Conservation (phyloP, 1,284 basidiomycete species). For the Fomitopsis palustris region DNA sequence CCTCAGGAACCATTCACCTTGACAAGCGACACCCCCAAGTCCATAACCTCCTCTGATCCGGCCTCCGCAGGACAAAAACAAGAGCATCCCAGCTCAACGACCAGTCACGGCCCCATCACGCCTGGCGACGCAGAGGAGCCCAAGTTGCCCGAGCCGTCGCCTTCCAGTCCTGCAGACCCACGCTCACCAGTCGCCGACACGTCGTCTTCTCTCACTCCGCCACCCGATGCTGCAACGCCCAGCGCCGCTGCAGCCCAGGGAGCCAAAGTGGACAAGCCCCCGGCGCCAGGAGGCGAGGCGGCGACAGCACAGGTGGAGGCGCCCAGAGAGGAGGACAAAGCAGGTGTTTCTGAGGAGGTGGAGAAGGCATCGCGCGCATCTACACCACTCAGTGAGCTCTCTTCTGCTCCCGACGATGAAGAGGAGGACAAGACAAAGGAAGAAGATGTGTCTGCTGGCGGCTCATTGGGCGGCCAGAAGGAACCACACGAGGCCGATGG, state of each 20-base stretch:
- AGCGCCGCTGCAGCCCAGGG: slow-evolving; percentile 20
- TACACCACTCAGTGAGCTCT: slow-evolving; percentile 69
- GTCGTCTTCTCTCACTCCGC: slow-evolving; percentile 28
- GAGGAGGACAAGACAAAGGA: slow-evolving; percentile 11
- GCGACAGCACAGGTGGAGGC: slow-evolving; percentile 16
- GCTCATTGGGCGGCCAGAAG: background rate
- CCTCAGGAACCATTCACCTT: slow-evolving; percentile 24
- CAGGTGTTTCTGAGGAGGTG: slow-evolving; percentile 17
- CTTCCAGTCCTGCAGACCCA: slow-evolving; percentile 21
- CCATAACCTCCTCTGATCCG: slow-evolving; percentile 21
- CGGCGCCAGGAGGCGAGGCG: slow-evolving; percentile 6
- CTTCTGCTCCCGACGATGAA: slow-evolving; percentile 47
- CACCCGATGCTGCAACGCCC: slow-evolving; percentile 27
- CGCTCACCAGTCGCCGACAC: slow-evolving; percentile 24
- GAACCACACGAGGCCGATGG: background rate
- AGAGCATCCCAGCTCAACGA: slow-evolving; percentile 3
- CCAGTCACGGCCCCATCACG: slow-evolving; percentile 14
- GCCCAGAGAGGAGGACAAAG: slow-evolving; percentile 4
- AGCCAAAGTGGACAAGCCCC: slow-evolving; percentile 23
- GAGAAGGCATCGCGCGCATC: slow-evolving; percentile 45
- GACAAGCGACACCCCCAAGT: slow-evolving; percentile 23
- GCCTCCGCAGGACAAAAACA: slow-evolving; percentile 2
- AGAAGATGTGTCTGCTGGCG: slow-evolving; percentile 1
- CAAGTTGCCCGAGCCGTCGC: slow-evolving; percentile 22
- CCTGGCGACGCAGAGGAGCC: slow-evolving; percentile 25